Base-by-base conservation (phyloP, 352 stramenopile species). In the Phytophthora pistaciae region DNA sequence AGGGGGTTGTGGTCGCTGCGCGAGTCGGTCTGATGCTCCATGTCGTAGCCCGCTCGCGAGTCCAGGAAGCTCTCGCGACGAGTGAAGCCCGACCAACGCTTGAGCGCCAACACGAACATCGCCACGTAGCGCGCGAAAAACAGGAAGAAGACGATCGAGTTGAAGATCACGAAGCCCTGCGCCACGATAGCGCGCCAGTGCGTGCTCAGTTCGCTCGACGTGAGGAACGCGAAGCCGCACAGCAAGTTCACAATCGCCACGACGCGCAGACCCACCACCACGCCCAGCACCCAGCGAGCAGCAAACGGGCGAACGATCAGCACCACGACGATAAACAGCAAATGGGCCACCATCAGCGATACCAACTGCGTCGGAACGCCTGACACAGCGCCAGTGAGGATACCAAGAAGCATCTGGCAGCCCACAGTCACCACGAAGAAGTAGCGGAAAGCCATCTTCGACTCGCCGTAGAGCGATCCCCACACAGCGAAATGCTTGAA, bases 121-220 rank as follows among this genome's bases (percentile, higher is more conserved):
- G 83, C 70, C 16, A 92, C 68, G 58, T 90, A 84, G 23, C 86
- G 84, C 21, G 80, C 72, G 50, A 91, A 91, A 10, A 91, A 78
- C 29, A 82, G 23, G 18, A 91, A 66, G 14, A 94, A 75, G 3
- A 92, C 67, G 49, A 84, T 46, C 33, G 84, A 82, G 61, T 94
- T 94, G 66, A 88, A 68, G 5, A 82, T 64, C 44, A 91, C 81
- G 29, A 92, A 89, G 23, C 64, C 63, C 46, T 90, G 81, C 9
- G 86, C 84, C 20, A 91, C 55, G 14, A 66, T 68, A 5, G 68
- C 72, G 36, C 84, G 84, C 58, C 58, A 72, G 2, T 67, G 46
- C 8, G 60, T 78, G 29, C 73, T 69, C 44, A 91, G 65, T 36
- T 80, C 68, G 55, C 75, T 93, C 10, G 66, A 71, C 16, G 82